Evolutionary conservation across 2,329 filamentous ascomycete species (phyloP).

Genomic region (Fusarium zealandicum): DNA sequence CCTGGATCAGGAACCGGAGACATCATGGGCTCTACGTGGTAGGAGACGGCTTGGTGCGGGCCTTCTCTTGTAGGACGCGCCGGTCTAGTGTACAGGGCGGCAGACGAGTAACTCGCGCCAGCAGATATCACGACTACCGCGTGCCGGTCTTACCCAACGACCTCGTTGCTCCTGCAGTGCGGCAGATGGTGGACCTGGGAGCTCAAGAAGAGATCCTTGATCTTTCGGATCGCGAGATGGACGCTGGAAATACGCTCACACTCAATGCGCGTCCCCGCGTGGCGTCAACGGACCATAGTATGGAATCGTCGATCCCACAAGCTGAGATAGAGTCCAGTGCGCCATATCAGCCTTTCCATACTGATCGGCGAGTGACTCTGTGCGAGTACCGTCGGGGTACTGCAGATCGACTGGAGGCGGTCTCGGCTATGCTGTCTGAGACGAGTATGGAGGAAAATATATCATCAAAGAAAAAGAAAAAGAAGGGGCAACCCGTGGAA

Average conservation of each 20-base stretch:
- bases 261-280: conserved; percentile 52
- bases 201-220: conserved; percentile 65
- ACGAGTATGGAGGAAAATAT: conserved; percentile 51
- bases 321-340: conserved; percentile 96
- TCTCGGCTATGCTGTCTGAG: conserved; percentile 52
- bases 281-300: conserved; percentile 51
- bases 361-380: conserved; percentile 82
- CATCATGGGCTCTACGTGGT: conserved; percentile 70
- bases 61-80: conserved; percentile 67
- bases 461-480: conserved; percentile 49
- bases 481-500: conserved; percentile 42
- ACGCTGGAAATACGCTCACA: conserved; percentile 62
- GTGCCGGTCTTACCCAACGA: conserved; percentile 69
- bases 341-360: conserved; percentile 95
- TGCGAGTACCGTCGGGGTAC: conserved; percentile 64
- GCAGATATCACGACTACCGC: conserved; percentile 71
- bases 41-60: conserved; percentile 70
- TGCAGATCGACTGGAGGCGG: conserved; percentile 46
- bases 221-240: conserved; percentile 59
- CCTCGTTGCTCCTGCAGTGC: conserved; percentile 62
- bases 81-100: conserved; percentile 61
- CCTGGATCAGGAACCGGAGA: conserved; percentile 69
- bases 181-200: conserved; percentile 57
- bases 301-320: conserved; percentile 71
- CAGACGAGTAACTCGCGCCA: conserved; percentile 61